phyloP scores from a whole-genome alignment of 805 yeast species.

The Saturnispora quitensis region DNA sequence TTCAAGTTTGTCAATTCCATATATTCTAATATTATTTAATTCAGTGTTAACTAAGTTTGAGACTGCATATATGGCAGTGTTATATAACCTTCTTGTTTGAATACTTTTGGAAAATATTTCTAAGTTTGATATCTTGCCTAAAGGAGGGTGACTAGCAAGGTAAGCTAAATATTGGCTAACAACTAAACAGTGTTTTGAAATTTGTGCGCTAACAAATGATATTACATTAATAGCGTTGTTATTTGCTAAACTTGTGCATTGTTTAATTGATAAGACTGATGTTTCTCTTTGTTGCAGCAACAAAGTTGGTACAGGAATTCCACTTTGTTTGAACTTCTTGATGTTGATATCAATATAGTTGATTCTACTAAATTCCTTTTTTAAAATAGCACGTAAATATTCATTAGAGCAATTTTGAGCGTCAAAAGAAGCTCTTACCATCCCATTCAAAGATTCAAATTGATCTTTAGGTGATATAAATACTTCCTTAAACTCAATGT shows the following conservation, averaged over 20 bases:
- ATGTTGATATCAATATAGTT: neutral
- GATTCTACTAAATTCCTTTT: neutral
- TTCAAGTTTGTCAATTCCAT: neutral
- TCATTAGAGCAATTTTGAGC: neutral
- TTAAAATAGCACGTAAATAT: neutral
- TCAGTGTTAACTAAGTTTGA: neutral
- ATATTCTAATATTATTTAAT: neutral
- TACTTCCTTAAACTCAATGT: neutral
- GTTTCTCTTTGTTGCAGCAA: neutral
- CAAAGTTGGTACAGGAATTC: neutral
- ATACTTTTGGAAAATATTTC: neutral
- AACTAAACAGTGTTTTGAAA: neutral
- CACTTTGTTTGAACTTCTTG: neutral
- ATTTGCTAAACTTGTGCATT: neutral
- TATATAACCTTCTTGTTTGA: neutral
- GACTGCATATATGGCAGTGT: neutral
- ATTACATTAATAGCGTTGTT: neutral
- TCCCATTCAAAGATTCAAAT: neutral
- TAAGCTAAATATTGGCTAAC: neutral
- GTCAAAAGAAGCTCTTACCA: neutral
- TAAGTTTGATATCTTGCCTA: neutral
- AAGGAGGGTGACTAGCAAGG: neutral
- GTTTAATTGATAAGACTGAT: neutral
- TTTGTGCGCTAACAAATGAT: neutral
- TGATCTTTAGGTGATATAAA: neutral